Conservation (phyloP, 2,329 filamentous ascomycete genomes). For the Phoma sp. region DNA sequence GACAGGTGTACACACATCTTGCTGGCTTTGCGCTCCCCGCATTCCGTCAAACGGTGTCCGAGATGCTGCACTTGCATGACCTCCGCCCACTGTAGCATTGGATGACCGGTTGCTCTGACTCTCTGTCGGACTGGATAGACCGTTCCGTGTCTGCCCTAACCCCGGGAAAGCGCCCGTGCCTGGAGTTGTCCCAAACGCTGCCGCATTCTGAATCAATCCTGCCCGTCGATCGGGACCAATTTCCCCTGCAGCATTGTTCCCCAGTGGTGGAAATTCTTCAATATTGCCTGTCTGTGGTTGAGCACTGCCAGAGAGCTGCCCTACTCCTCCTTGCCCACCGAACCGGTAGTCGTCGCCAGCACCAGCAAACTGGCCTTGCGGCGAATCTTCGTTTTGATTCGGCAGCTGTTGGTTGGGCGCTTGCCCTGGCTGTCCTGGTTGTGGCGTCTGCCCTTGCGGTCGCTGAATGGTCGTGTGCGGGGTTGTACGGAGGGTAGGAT, state of each 20-base stretch:
- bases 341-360: conserved; percentile 63
- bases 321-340: conserved; percentile 61
- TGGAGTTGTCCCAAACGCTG: conserved; percentile 49
- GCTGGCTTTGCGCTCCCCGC: conserved; percentile 33
- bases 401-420: conserved; percentile 53
- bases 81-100: conserved; percentile 39
- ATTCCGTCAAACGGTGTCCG: conserved; percentile 43
- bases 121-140: conserved; percentile 48
- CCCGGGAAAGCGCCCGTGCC: conserved; percentile 50
- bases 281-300: conserved; percentile 64
- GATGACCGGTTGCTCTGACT: conserved; percentile 44
- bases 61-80: conserved; percentile 38
- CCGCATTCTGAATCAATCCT: conserved; percentile 59
- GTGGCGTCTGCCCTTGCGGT: conserved; percentile 52
- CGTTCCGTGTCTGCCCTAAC: conserved; percentile 53
- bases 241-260: conserved; percentile 60
- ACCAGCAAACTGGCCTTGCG: conserved; percentile 59
- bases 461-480: conserved; percentile 62
- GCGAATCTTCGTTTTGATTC: conserved; percentile 50
- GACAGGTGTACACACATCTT: conserved; percentile 45
- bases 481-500: conserved; percentile 60
- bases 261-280: conserved; percentile 67
- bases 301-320: conserved; percentile 56
- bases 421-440: conserved; percentile 43
- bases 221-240: conserved; percentile 57